Evolutionary conservation across 352 stramenopile species (phyloP).

Genomic region (Globisporangium parvum): DNA sequence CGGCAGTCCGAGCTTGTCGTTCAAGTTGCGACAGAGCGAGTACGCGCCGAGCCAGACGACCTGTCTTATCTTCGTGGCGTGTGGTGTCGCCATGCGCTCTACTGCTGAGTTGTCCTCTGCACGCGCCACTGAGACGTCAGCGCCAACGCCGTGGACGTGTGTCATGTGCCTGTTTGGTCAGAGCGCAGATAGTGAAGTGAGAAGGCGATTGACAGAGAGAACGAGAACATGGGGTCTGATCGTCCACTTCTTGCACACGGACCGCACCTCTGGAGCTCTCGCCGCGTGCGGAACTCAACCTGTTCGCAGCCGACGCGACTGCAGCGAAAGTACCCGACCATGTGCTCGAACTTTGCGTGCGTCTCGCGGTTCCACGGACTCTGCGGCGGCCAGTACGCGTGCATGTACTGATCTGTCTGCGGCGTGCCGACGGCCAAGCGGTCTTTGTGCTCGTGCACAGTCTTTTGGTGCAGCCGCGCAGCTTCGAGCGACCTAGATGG

Average conservation of each 20-base stretch:
- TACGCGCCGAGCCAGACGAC: conserved; percentile 45
- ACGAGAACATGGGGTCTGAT: not conserved
- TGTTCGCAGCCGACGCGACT: conserved; percentile 22
- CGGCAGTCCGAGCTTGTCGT: conserved; percentile 26
- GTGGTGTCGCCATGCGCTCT: not conserved
- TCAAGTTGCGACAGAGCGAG: conserved; percentile 26
- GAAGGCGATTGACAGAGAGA: not conserved
- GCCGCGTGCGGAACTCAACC: conserved; percentile 34
- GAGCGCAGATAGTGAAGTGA: not conserved
- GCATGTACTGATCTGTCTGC: conserved; percentile 48
- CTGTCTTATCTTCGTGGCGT: not conserved
- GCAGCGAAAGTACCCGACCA: conserved; percentile 48
- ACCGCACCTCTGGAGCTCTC: conserved; percentile 28
- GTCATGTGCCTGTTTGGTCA: conserved; percentile 1
- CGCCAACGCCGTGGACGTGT: not conserved
- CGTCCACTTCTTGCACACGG: not conserved
- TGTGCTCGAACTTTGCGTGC: conserved; percentile 17
- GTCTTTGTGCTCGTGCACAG: conserved; percentile 29
- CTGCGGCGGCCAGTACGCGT: conserved; percentile 47
- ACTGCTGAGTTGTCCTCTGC: not conserved
- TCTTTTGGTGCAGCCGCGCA: conserved; percentile 39
- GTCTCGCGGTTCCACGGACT: conserved; percentile 37
- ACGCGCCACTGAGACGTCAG: not conserved
- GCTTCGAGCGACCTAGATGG: conserved; percentile 44
- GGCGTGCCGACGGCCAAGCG: conserved; percentile 31